These are phyloP conservation scores for Diplodia corticola DNA, from an alignment of 2,329 filamentous ascomycete genomes.

Conservation along the genomic window DNA sequence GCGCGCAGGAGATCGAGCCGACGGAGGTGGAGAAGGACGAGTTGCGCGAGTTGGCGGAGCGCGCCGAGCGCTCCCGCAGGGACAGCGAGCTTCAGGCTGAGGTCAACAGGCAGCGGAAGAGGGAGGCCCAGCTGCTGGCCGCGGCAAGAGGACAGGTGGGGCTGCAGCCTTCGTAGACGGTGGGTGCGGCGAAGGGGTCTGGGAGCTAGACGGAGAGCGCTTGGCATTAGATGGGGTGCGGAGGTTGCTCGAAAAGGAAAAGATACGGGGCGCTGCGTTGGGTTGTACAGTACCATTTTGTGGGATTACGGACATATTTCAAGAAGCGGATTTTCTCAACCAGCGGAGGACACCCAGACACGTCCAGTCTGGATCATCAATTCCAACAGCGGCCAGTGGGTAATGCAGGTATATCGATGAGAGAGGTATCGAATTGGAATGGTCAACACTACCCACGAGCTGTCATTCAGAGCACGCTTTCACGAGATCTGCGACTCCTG, in stretches of 20 bases:
- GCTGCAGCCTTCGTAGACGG: neutral
- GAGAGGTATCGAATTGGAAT: neutral
- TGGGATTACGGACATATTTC: neutral
- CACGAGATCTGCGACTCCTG: neutral
- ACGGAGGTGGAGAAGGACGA: constrained; percentile 61
- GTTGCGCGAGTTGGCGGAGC: constrained; percentile 59
- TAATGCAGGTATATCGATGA: neutral
- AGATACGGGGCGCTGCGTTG: neutral
- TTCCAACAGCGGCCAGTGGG: no score
- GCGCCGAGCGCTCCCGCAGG: constrained; percentile 51
- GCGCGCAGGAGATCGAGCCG: constrained; percentile 58
- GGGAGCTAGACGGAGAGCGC: no score
- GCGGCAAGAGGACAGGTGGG: constrained; percentile 23
- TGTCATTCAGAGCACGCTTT: neutral
- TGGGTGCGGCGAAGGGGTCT: neutral
- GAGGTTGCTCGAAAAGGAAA: neutral
- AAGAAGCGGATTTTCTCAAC: neutral
- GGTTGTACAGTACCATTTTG: constrained; percentile 10
- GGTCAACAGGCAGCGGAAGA: constrained; percentile 58
- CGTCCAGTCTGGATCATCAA: neutral
- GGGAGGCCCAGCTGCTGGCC: constrained; percentile 60
- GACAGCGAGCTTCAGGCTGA: constrained; percentile 58
- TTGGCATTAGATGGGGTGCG: neutral
- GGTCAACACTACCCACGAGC: neutral
- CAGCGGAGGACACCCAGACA: neutral